Percentiles rank a stretch among this genome's conserved stretches.
phyloP scores from a whole-genome alignment of 495 filamentous ascomycete genomes.

The Viridothelium virens region DNA sequence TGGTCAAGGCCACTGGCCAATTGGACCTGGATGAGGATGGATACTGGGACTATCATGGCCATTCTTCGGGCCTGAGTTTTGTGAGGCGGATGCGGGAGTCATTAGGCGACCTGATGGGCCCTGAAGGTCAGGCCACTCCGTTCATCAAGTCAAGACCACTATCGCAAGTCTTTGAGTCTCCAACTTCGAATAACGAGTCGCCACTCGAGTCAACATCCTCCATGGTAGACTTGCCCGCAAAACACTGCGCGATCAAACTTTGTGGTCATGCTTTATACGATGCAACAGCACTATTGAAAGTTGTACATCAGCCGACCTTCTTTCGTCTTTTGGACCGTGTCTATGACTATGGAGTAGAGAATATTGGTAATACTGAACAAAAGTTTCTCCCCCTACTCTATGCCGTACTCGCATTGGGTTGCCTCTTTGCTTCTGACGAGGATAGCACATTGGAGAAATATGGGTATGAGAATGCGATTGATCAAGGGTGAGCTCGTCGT shows the following conservation, averaged over 20 bases:
- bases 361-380: slow-evolving; percentile 66
- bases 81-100: slow-evolving; percentile 77
- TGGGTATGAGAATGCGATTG: slow-evolving; percentile 65
- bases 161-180: slow-evolving; percentile 60
- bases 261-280: slow-evolving; percentile 74
- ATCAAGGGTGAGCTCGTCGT: slow-evolving; percentile 59
- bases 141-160: slow-evolving; percentile 37
- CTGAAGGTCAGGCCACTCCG: slow-evolving; percentile 32
- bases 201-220: slow-evolving; percentile 40
- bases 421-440: slow-evolving; percentile 61
- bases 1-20: slow-evolving; percentile 85
- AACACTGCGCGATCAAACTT: slow-evolving; percentile 56
- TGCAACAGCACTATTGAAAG: slow-evolving; percentile 72
- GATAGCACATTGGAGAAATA: slow-evolving; percentile 41
- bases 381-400: slow-evolving; percentile 79
- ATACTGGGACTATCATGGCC: slow-evolving; percentile 90
- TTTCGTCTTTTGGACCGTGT: slow-evolving; percentile 68
- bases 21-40: slow-evolving; percentile 87
- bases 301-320: slow-evolving; percentile 85
- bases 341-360: slow-evolving; percentile 63
- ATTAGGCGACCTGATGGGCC: slow-evolving; percentile 60
- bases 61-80: slow-evolving; percentile 85
- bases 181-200: slow-evolving; percentile 57
- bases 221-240: slow-evolving; percentile 50
- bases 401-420: slow-evolving; percentile 74